phyloP scores from a whole-genome alignment of 768 basidiomycete genomes.

The Suillus weaverae region DNA sequence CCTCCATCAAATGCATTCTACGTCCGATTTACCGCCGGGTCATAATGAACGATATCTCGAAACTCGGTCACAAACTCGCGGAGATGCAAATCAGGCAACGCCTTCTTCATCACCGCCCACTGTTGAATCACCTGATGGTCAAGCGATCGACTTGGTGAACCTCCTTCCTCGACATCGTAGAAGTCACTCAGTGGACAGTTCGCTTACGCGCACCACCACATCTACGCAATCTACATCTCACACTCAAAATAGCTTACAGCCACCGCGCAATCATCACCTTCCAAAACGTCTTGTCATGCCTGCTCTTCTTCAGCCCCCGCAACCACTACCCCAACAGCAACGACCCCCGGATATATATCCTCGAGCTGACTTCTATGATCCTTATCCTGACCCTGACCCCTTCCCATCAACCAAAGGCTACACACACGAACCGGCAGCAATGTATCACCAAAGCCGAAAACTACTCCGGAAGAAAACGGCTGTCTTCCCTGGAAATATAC shows the following conservation, averaged over 20 bases:
- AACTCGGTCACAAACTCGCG: constrained; percentile 11
- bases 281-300: constrained; percentile 78
- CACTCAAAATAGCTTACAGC: constrained; percentile 14
- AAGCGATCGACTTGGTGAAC: constrained; percentile 2
- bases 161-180: constrained; percentile 12
- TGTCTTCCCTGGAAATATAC: constrained; percentile 23
- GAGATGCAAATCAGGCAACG: constrained; percentile 7
- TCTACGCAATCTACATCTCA: constrained; percentile 10
- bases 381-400: constrained; percentile 14
- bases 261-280: constrained; percentile 36
- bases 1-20: constrained; percentile 13
- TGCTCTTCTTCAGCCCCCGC: constrained; percentile 52
- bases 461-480: constrained; percentile 26
- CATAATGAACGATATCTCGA: constrained; percentile 18
- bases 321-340: constrained; percentile 13
- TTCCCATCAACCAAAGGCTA: neutral
- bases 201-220: constrained; percentile 4
- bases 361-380: neutral
- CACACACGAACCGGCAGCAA: constrained; percentile 10
- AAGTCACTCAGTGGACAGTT: constrained; percentile 13
- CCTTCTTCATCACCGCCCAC: constrained; percentile 8
- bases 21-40: constrained; percentile 23
- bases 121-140: constrained; percentile 7
- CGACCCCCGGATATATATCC: constrained; percentile 18
- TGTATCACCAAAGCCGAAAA: constrained; percentile 19